Conservation (phyloP, 2,329 filamentous ascomycete genomes). For the Trichoderma sp. region DNA sequence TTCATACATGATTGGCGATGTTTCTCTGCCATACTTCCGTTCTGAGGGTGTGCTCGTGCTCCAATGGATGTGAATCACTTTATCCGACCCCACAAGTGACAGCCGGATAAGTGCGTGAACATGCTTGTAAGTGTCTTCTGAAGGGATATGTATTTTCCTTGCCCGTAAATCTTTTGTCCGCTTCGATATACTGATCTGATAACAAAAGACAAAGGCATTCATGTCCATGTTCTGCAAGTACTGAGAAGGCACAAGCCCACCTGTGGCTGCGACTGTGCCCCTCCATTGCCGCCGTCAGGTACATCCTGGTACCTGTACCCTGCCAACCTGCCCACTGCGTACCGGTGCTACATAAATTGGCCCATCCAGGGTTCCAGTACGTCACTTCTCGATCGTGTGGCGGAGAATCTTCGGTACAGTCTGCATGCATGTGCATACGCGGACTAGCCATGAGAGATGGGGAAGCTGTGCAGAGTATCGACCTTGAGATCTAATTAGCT, state of each 20-base stretch:
- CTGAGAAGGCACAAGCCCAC: background rate
- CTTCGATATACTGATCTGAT: background rate
- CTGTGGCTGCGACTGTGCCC: background rate
- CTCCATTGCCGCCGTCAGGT: background rate
- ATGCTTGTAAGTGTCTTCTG: background rate
- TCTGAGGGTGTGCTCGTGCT: background rate
- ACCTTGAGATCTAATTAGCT: constrained; percentile 2
- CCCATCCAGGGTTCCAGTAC: constrained; percentile 1
- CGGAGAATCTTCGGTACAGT: constrained; percentile 20
- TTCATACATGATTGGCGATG: background rate
- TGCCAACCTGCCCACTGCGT: background rate
- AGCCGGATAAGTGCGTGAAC: background rate
- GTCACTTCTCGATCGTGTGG: constrained; percentile 1
- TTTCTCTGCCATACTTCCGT: background rate
- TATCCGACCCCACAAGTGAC: background rate
- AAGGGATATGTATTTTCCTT: background rate
- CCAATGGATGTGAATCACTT: background rate
- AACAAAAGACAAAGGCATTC: background rate
- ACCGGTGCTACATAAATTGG: background rate
- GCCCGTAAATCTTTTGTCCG: background rate
- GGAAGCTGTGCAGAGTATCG: constrained; percentile 7
- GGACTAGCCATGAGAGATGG: constrained; percentile 6
- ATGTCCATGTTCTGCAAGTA: background rate
- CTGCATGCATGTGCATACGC: constrained; percentile 18
- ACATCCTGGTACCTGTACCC: background rate